A percentile compares a stretch with the other conserved stretches of the same genome.
Conservation (phyloP, 306 rosid genomes). For the Vachellia collinsii region DNA sequence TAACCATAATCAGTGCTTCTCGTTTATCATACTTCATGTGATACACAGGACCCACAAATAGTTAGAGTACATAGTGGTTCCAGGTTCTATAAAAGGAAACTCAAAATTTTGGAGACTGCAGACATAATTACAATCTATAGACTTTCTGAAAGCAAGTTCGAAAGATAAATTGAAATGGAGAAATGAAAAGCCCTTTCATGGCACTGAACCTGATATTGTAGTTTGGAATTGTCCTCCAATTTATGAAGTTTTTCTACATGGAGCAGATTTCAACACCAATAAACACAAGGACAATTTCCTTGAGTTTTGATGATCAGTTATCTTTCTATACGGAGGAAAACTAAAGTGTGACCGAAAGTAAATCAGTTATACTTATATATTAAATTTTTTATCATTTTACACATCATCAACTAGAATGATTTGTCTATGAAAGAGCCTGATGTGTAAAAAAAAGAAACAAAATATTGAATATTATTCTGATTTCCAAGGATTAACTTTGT, state of each 20-base stretch:
- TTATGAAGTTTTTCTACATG: not conserved
- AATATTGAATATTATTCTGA: not conserved
- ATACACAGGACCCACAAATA: not conserved
- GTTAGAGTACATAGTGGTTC: not conserved
- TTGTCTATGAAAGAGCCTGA: not conserved
- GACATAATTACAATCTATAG: not conserved
- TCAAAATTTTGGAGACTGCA: not conserved
- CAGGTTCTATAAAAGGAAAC: not conserved
- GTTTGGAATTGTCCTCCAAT: not conserved
- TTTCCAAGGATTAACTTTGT: not conserved
- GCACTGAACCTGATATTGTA: not conserved
- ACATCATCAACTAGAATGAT: not conserved
- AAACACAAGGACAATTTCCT: not conserved
- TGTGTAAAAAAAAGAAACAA: not conserved
- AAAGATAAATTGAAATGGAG: not conserved
- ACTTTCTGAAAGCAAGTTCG: not conserved
- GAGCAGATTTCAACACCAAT: slow-evolving; percentile 8
- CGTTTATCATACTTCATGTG: not conserved
- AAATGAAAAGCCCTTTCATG: not conserved
- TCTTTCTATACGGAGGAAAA: not conserved
- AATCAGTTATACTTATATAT: not conserved
- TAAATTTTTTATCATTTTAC: not conserved
- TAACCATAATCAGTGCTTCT: not conserved
- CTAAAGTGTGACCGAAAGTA: not conserved
- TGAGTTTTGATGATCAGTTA: not conserved